Percentiles rank a stretch among this genome's conserved stretches.
Evolutionary conservation across 768 basidiomycete species (phyloP).

Genomic region (Phlegmacium glaucopus): DNA sequence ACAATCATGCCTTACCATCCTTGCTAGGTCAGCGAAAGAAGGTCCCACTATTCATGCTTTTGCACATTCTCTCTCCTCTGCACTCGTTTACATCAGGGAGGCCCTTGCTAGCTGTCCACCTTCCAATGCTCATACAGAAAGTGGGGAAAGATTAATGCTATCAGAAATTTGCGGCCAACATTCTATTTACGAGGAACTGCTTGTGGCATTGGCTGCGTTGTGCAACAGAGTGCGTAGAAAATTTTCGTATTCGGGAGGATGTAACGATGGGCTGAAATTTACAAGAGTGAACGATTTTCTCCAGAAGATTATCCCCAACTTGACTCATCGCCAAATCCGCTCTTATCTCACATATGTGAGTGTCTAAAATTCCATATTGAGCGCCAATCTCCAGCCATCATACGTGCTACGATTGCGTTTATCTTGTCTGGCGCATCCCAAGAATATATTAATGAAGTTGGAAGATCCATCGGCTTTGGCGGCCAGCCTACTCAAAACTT

Average conservation of each 20-base stretch:
- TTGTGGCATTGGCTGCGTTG: slow-evolving; percentile 51
- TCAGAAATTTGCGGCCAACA: slow-evolving; percentile 50
- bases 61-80: slow-evolving; percentile 57
- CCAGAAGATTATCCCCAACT: slow-evolving; percentile 40
- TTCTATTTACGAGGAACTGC: slow-evolving; percentile 42
- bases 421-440: slow-evolving; percentile 62
- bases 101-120: slow-evolving; percentile 39
- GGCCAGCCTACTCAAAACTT: slow-evolving; percentile 25
- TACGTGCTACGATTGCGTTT: slow-evolving; percentile 60
- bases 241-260: neutral
- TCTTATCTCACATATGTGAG: slow-evolving; percentile 62
- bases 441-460: slow-evolving; percentile 58
- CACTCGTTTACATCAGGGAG: slow-evolving; percentile 49
- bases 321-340: slow-evolving; percentile 40
- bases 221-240: slow-evolving; percentile 52
- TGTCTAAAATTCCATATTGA: slow-evolving; percentile 53
- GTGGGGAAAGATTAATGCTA: slow-evolving; percentile 21
- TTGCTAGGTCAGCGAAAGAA: slow-evolving; percentile 38
- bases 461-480: slow-evolving; percentile 56
- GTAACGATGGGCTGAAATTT: neutral
- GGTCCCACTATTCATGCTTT: slow-evolving; percentile 64
- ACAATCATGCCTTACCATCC: slow-evolving; percentile 6
- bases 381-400: slow-evolving; percentile 41
- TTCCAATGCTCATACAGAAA: slow-evolving; percentile 17
- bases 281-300: slow-evolving; percentile 28